These are phyloP conservation scores for Phaffomyces opuntiae DNA, from an alignment of 805 yeast species.

Conservation along the genomic window DNA sequence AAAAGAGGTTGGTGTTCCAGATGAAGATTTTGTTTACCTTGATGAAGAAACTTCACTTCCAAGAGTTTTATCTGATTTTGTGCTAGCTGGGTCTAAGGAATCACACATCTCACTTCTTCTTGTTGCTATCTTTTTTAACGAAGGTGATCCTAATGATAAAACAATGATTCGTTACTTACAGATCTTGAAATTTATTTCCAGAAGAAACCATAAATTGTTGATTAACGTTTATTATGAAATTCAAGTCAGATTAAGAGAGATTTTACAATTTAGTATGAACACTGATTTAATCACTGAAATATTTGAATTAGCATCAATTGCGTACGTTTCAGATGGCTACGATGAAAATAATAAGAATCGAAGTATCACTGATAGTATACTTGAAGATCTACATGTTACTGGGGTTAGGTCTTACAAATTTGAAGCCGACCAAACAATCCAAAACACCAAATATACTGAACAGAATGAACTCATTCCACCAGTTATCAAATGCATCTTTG, in stretches of 20 bases:
- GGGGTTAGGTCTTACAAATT: constrained; percentile 11
- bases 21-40: constrained; percentile 24
- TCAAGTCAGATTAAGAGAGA: constrained; percentile 25
- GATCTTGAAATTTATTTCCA: constrained; percentile 25
- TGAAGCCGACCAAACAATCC: not conserved
- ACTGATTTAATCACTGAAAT: constrained; percentile 24
- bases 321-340: constrained; percentile 22
- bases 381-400: constrained; percentile 6
- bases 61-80: constrained; percentile 25
- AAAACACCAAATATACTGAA: too few species aligned
- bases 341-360: constrained; percentile 3
- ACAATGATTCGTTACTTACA: constrained; percentile 28
- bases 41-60: constrained; percentile 34
- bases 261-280: constrained; percentile 9
- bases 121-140: constrained; percentile 26
- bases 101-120: constrained; percentile 30
- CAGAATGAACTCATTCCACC: not conserved
- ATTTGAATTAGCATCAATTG: constrained; percentile 26
- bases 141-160: constrained; percentile 29
- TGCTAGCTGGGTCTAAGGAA: constrained; percentile 23
- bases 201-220: constrained; percentile 26
- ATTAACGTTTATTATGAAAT: constrained; percentile 27
- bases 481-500: not conserved
- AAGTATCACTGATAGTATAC: constrained; percentile 3
- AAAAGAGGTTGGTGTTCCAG: constrained; percentile 29